phyloP scores from a whole-genome alignment of 306 rosid species.

The Prunus salicina region DNA sequence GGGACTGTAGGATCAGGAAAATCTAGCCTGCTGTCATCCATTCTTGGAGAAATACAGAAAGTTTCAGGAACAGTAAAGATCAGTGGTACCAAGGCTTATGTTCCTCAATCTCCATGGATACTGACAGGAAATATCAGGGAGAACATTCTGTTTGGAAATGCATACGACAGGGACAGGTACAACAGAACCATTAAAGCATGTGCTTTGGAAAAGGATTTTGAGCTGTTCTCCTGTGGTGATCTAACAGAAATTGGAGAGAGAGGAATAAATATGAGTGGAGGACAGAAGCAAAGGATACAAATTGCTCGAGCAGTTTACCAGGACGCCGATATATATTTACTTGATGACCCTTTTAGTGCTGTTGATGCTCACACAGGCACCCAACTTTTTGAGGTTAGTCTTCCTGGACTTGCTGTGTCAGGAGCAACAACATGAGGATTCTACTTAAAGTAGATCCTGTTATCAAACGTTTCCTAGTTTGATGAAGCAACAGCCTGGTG shows the following conservation, averaged over 20 bases:
- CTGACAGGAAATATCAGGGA: slow-evolving; percentile 82
- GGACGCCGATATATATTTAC: slow-evolving; percentile 82
- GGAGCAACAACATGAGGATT: not conserved
- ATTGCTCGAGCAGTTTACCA: slow-evolving; percentile 90
- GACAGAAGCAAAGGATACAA: slow-evolving; percentile 96
- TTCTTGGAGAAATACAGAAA: slow-evolving; percentile 82
- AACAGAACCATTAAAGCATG: slow-evolving; percentile 74
- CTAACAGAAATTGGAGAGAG: slow-evolving; percentile 91
- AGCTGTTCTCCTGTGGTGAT: slow-evolving; percentile 81
- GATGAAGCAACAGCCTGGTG: not conserved
- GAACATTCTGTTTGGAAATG: slow-evolving; percentile 78
- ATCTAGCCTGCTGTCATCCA: slow-evolving; percentile 70
- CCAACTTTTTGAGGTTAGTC: slow-evolving; percentile 74
- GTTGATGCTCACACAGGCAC: slow-evolving; percentile 99
- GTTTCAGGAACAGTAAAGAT: slow-evolving; percentile 68
- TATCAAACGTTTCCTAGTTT: not conserved
- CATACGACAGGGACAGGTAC: slow-evolving; percentile 50
- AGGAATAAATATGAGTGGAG: slow-evolving; percentile 98
- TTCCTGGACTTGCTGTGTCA: not conserved
- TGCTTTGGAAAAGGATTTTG: slow-evolving; percentile 84
- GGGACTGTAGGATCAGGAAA: slow-evolving; percentile 95
- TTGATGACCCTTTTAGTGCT: slow-evolving; percentile 95
- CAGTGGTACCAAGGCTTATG: slow-evolving; percentile 92
- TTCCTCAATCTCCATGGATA: slow-evolving; percentile 93
- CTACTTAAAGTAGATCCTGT: not conserved